Percentiles rank a stretch among this genome's conserved stretches.
Evolutionary conservation across 1,139 yeast species (phyloP).

Genomic region (Debaryomyces udenii): DNA sequence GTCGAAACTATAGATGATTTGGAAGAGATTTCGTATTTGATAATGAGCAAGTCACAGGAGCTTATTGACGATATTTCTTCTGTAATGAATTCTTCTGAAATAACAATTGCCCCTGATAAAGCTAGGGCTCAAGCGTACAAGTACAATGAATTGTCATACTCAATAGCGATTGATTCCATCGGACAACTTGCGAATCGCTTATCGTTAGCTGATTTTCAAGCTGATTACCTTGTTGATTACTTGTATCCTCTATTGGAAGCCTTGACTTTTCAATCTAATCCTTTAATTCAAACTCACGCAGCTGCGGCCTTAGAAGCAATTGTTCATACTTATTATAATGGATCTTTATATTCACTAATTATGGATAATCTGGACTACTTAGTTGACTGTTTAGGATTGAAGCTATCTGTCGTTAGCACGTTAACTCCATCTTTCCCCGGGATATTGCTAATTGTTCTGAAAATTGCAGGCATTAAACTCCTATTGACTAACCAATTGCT

Average conservation of each 20-base stretch:
- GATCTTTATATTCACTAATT: slow-evolving; percentile 58
- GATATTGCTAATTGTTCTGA: slow-evolving; percentile 65
- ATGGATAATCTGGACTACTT: slow-evolving; percentile 77
- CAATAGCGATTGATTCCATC: slow-evolving; percentile 36
- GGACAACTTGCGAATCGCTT: slow-evolving; percentile 29
- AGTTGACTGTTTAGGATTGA: slow-evolving; percentile 71
- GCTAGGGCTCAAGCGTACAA: slow-evolving; percentile 10
- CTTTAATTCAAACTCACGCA: slow-evolving; percentile 36
- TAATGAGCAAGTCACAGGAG: slow-evolving; percentile 32
- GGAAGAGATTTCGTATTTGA: slow-evolving; percentile 25
- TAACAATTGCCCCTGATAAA: slow-evolving; percentile 1
- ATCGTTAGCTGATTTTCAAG: slow-evolving; percentile 31
- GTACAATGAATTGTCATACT: slow-evolving; percentile 26
- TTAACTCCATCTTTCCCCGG: slow-evolving; percentile 76
- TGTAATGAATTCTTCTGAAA: slow-evolving; percentile 12
- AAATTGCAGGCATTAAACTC: slow-evolving; percentile 68
- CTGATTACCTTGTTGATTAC: slow-evolving; percentile 36
- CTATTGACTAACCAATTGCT: slow-evolving; percentile 58
- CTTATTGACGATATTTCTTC: slow-evolving; percentile 22
- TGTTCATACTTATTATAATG: slow-evolving; percentile 57
- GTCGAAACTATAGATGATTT: slow-evolving; percentile 5
- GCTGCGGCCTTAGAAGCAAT: slow-evolving; percentile 34
- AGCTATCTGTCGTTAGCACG: slow-evolving; percentile 61
- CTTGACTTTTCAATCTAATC: slow-evolving; percentile 31
- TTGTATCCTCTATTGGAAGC: slow-evolving; percentile 40